Evolutionary conservation across 257 asterid genomes (phyloP), one percentile per base, ranked within the genome.

Genomic region (Haberlea rhodopensis): DNA sequence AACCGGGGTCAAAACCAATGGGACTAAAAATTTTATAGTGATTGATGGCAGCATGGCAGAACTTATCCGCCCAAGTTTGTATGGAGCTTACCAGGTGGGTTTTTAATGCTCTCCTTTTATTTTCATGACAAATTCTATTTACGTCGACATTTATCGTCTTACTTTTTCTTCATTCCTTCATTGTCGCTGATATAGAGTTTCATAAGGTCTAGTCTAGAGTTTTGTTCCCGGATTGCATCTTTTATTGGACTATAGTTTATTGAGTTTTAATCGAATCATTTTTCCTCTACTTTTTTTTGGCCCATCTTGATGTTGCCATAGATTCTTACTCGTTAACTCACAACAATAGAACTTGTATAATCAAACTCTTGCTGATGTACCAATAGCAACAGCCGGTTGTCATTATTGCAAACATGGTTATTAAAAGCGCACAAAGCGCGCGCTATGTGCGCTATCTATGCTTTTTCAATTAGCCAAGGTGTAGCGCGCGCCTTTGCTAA

Each of bases 1-100:
- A 20, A 92, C 96, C 45, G 98, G 98, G 66, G 97, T 92, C 27
- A 92, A 92, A 75, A 89, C 97, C 49, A 92, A 92, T 10, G 98
- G 98, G 31, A 85, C 94, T 0, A 92, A 92, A 67, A 87, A 89
- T 49, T 92, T 89, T 69, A 65, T 92, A 15, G 98, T 92, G 74
- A 80, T 92, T 66, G 98, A 92, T 80, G 98, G 98, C 46, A 92
- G 98, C 76, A 92, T 92, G 98, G 81, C 98, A 0, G 98, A 89
- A 81, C 97, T 89, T 60, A 92, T 92, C 68, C 95, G 97, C 25
- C 98, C 98, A 22, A 92, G 98, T 80, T 79, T 92, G 43, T 92
- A 92, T 59, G 95, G 68, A 26, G 95, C 98, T 52, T 89, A 89
- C 72, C 98, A 91, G 82, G 98, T 91, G 66, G 75, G 79, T 6